Evolutionary conservation across 2,329 filamentous ascomycete species (phyloP), one percentile per base, ranked within the genome.

Genomic region (Aspergillus ibericus): DNA sequence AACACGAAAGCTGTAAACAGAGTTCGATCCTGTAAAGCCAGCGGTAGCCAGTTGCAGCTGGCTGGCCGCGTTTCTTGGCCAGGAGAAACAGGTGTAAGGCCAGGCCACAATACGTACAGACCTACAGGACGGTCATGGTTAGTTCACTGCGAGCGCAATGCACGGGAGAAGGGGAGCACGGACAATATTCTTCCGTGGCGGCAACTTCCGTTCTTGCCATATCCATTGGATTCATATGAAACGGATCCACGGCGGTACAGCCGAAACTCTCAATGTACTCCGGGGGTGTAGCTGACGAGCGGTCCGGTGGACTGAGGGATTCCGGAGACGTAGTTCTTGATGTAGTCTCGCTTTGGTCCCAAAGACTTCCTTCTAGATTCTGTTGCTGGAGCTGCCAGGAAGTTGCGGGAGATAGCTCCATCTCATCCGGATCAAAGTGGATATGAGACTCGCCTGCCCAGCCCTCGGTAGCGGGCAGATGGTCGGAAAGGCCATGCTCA

Each of bases 1-100:
- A 67, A 72, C 44, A 73, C 60, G 53, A 75, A 71, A 2, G 72
- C 70, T 2, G 67, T 70, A 22, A 72, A 73, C 16, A 74, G 57
- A 5, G 67, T 67, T 0, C 66, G 66, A 35, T 73, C 69, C 1
- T 63, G 59, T 27, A 72, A 55, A 1, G 71, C 67, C 12, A 74
- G 62, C 5, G 70, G 65, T 40, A 73, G 71, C 71, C 71, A 75
- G 29, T 35, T 62, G 38, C 60, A 54, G 22, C 57, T 60, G 3
- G 54, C 16, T 6, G 55, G 49, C n/a, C 49, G 48, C 7, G 56
- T 40, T 10, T 47, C 49, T 20, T 44, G 36, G 10, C 51, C 54
- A 8, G 50, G 47, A 5, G 54, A 49, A 1, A 58, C 59, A 9
- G 71, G 70, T 0, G 69, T 63, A 0, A 73, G 64, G 1, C 65